Conservation (phyloP, 1,139 yeast species). For the Nakaseomyces glabratus region DNA sequence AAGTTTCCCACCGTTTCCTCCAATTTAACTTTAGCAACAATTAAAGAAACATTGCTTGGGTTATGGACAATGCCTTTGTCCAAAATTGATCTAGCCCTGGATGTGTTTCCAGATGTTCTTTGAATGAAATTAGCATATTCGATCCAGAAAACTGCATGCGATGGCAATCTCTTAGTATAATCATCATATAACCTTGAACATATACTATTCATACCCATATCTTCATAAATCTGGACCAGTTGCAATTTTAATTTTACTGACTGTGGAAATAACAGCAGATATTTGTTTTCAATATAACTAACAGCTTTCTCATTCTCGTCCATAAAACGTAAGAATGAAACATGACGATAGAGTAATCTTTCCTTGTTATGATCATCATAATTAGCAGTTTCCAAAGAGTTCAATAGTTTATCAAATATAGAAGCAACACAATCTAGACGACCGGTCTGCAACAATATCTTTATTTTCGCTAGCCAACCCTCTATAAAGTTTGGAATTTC, state of each 20-base stretch:
- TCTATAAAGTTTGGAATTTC: constrained; percentile 41
- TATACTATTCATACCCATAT: constrained; percentile 23
- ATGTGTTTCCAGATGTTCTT: constrained; percentile 33
- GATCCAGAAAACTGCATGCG: constrained; percentile 46
- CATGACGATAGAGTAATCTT: constrained; percentile 56
- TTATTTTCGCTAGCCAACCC: constrained; percentile 64
- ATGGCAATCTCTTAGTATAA: constrained; percentile 45
- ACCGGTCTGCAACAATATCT: constrained; percentile 44
- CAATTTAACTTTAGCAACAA: constrained; percentile 50
- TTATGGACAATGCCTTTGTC: constrained; percentile 57
- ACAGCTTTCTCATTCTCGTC: constrained; percentile 34
- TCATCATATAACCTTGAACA: constrained; percentile 43
- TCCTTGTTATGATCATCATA: constrained; percentile 30
- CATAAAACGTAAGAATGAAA: constrained; percentile 44
- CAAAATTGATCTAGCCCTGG: constrained; percentile 62
- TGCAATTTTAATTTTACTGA: constrained; percentile 21
- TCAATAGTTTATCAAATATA: constrained; percentile 34
- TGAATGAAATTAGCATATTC: constrained; percentile 45
- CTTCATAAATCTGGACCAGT: constrained; percentile 19
- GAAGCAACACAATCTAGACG: constrained; percentile 14
- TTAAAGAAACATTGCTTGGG: constrained; percentile 43
- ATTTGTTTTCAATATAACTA: constrained; percentile 38
- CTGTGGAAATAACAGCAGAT: constrained; percentile 14
- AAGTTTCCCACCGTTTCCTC: constrained; percentile 44
- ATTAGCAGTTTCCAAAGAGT: constrained; percentile 37